Evolutionary conservation across 768 basidiomycete genomes (phyloP).

Genomic region (Lyophyllum atratum): DNA sequence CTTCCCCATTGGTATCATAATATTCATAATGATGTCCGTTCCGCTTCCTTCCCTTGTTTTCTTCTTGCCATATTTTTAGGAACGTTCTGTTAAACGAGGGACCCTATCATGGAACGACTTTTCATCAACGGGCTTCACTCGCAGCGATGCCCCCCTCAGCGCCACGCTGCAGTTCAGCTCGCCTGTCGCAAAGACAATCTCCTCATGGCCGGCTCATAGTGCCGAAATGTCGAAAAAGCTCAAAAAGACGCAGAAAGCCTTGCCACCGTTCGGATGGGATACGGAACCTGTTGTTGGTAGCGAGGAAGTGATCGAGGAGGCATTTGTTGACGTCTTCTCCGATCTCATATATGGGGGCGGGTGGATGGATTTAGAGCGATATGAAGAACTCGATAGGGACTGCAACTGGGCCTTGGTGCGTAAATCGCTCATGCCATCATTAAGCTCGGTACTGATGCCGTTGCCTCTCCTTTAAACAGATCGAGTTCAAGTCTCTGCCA

Average conservation of each 20-base stretch:
- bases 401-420: slow-evolving; percentile 92
- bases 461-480: slow-evolving; percentile 39
- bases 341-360: slow-evolving; percentile 81
- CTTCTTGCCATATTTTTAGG: slow-evolving; percentile 34
- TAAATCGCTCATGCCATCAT: slow-evolving; percentile 9
- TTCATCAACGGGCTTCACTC: slow-evolving; percentile 78
- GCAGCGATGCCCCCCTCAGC: slow-evolving; percentile 72
- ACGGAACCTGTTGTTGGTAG: slow-evolving; percentile 78
- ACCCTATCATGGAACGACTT: slow-evolving; percentile 94
- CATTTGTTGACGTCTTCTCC: slow-evolving; percentile 86
- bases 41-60: not conserved
- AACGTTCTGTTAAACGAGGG: slow-evolving; percentile 69
- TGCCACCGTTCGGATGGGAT: slow-evolving; percentile 92
- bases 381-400: slow-evolving; percentile 78
- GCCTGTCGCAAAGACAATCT: slow-evolving; percentile 49
- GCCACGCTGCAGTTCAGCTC: slow-evolving; percentile 82
- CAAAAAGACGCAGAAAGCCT: slow-evolving; percentile 78
- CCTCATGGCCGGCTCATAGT: slow-evolving; percentile 72
- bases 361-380: slow-evolving; percentile 78
- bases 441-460: not conserved
- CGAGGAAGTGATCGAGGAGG: slow-evolving; percentile 86
- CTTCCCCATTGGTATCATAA: not conserved
- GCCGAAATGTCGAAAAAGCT: slow-evolving; percentile 77
- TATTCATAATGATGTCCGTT: not conserved
- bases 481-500: slow-evolving; percentile 85